A percentile compares a stretch with the other conserved stretches of the same genome.
Conservation (phyloP, 768 basidiomycete species). For the Lactarius psammicola region DNA sequence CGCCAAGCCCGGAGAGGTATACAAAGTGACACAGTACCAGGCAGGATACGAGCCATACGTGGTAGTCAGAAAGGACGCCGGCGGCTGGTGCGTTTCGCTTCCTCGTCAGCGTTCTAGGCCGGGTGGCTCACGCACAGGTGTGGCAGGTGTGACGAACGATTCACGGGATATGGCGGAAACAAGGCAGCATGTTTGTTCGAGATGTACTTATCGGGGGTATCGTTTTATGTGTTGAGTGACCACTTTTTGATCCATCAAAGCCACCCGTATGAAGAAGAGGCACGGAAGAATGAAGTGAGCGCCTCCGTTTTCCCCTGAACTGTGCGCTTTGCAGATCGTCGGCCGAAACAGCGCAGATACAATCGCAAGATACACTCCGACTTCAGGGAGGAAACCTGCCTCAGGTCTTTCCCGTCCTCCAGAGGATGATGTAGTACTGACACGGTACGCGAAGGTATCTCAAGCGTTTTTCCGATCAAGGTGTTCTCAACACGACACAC, state of each 20-base stretch:
- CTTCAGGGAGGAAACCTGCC: constrained; percentile 75
- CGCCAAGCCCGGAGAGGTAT: constrained; percentile 62
- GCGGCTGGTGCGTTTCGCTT: constrained; percentile 10
- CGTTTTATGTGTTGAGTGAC: constrained; percentile 79
- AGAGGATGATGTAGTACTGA: neutral
- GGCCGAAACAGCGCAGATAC: constrained; percentile 53
- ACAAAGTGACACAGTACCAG: constrained; percentile 74
- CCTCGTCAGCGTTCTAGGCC: neutral
- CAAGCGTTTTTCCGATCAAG: constrained; percentile 23
- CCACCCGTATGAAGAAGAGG: constrained; percentile 75
- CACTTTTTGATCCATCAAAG: constrained; percentile 90
- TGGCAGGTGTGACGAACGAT: constrained; percentile 84
- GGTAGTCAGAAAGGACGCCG: constrained; percentile 59
- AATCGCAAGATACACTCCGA: constrained; percentile 77
- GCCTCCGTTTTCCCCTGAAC: neutral
- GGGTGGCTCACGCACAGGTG: neutral
- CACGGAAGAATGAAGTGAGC: constrained; percentile 64
- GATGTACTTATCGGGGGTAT: constrained; percentile 84
- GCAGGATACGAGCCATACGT: constrained; percentile 88
- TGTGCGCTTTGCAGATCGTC: constrained; percentile 3
- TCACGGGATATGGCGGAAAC: constrained; percentile 89
- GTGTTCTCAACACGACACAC: constrained; percentile 24
- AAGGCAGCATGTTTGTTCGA: constrained; percentile 92
- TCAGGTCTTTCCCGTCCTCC: constrained; percentile 42
- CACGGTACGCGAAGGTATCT: constrained; percentile 20